Conservation (phyloP, 805 yeast species). For the Saccharomycopsis capsularis region DNA sequence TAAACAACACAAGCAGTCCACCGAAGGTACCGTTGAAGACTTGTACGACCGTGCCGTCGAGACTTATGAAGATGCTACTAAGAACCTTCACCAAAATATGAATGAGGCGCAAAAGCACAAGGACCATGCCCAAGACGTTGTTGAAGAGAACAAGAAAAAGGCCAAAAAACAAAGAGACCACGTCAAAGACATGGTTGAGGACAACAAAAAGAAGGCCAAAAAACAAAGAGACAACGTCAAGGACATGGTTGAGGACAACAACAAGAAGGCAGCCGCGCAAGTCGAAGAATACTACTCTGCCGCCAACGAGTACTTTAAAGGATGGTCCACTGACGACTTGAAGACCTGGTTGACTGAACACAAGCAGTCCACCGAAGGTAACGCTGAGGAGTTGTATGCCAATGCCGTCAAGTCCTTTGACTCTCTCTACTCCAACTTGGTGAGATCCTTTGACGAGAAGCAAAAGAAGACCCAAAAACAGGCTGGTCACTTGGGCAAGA, state of each 20-base stretch:
- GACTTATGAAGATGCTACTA: background rate
- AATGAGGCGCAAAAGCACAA: background rate
- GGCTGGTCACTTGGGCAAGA: background rate
- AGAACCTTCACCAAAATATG: background rate
- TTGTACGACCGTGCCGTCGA: constrained; percentile 23
- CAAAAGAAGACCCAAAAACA: background rate
- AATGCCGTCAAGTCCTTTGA: background rate
- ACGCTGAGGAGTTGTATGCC: constrained; percentile 1
- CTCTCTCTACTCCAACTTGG: background rate
- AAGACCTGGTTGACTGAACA: constrained; percentile 1
- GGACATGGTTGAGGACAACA: background rate
- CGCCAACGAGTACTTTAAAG: constrained; percentile 1
- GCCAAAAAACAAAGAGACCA: background rate
- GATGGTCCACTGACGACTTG: constrained; percentile 2
- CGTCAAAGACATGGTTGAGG: background rate
- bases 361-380: background rate
- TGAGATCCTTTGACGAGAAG: background rate
- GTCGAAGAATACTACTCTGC: background rate
- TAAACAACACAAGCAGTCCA: constrained; percentile 5
- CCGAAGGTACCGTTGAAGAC: constrained; percentile 28
- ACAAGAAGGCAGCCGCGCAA: background rate
- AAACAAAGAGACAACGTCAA: background rate
- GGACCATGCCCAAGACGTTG: background rate
- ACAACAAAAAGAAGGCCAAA: background rate
- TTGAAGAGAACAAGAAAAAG: background rate